A percentile compares a stretch with the other conserved stretches of the same genome.
Conservation (phyloP, 805 yeast genomes). For the Komagataella phaffii region DNA sequence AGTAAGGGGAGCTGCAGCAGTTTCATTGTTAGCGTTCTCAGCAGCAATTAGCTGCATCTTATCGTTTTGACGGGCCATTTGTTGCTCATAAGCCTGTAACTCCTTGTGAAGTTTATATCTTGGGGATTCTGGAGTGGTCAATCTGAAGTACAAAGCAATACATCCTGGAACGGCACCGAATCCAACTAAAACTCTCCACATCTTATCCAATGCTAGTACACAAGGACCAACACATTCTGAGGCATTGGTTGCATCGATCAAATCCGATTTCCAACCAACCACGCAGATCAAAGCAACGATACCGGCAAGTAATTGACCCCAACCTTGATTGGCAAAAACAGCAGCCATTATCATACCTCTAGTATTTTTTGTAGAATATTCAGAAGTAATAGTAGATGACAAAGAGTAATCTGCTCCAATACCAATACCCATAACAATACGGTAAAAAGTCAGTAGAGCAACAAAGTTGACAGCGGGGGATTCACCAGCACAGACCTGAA, state of each 20-base stretch:
- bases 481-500: slow-evolving; percentile 63
- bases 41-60: slow-evolving; percentile 30
- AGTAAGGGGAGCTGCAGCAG: slow-evolving; percentile 13
- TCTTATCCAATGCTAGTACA: slow-evolving; percentile 72
- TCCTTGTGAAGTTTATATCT: slow-evolving; percentile 62
- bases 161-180: slow-evolving; percentile 85
- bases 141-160: slow-evolving; percentile 77
- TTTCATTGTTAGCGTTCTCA: slow-evolving; percentile 22
- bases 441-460: slow-evolving; percentile 62
- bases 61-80: slow-evolving; percentile 37
- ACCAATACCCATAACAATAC: slow-evolving; percentile 90
- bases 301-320: slow-evolving; percentile 89
- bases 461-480: slow-evolving; percentile 63
- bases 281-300: slow-evolving; percentile 66
- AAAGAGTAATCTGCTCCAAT: slow-evolving; percentile 96
- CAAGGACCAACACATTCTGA: slow-evolving; percentile 54
- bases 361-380: slow-evolving; percentile 89
- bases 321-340: slow-evolving; percentile 92
- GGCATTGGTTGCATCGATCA: slow-evolving; percentile 38
- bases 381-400: slow-evolving; percentile 86
- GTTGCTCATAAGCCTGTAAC: slow-evolving; percentile 29
- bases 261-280: slow-evolving; percentile 58
- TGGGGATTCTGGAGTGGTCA: slow-evolving; percentile 92
- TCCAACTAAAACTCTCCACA: slow-evolving; percentile 90
- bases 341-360: slow-evolving; percentile 98